Evolutionary conservation across 108 stramenopile genomes (phyloP).

Genomic region (Seminavis robusta): DNA sequence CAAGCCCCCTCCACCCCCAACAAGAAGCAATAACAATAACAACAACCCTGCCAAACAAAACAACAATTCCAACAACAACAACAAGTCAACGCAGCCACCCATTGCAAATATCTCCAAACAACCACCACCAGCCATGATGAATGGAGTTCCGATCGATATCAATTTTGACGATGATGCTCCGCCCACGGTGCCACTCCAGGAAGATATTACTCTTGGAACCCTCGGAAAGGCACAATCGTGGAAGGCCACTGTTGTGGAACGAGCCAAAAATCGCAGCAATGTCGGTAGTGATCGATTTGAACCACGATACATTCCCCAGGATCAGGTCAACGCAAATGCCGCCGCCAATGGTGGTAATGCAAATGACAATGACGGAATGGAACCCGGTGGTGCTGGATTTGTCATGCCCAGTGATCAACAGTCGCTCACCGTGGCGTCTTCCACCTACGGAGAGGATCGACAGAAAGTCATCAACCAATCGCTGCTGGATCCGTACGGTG

Average conservation of each 20-base stretch:
- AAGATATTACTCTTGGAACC: conserved; percentile 3
- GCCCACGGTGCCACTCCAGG: conserved; percentile 5
- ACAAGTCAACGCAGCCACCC: too few species aligned
- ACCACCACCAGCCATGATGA: neutral
- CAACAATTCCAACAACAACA: neutral
- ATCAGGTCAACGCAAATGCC: neutral
- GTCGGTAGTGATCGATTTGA: neutral
- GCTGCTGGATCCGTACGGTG: conserved; percentile 69
- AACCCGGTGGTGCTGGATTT: neutral
- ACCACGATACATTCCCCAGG: neutral
- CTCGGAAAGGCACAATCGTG: neutral
- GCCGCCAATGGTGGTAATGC: neutral
- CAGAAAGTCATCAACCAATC: conserved; percentile 37
- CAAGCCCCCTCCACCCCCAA: too few species aligned
- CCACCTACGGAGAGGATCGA: conserved; percentile 60
- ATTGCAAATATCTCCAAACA: too few species aligned
- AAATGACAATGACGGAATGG: neutral
- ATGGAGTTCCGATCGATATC: neutral
- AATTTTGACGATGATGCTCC: neutral
- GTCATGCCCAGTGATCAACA: neutral
- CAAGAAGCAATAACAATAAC: neutral
- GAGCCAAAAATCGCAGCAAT: too few species aligned
- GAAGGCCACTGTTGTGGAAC: too few species aligned
- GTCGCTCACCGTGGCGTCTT: conserved; percentile 36
- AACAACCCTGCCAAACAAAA: neutral